Evolutionary conservation across 139 green algal species (phyloP).

Genomic region (Chlamydomonas applanata): DNA sequence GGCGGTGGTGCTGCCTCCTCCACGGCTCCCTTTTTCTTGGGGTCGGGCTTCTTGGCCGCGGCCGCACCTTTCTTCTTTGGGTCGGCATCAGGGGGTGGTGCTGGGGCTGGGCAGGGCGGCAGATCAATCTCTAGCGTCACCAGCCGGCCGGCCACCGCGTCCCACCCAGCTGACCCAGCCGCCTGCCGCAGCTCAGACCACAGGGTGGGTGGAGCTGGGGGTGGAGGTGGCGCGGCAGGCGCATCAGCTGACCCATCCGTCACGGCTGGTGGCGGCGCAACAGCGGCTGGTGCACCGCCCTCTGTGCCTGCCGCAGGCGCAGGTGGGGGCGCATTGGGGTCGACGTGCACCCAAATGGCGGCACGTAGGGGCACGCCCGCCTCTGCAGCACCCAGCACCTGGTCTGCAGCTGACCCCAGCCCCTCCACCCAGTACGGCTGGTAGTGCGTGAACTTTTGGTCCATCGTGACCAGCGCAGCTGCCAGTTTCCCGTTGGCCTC

Average conservation of each 20-base stretch:
- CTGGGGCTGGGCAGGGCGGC: constrained; percentile 4
- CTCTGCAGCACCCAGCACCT: constrained; percentile 13
- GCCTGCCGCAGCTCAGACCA: constrained; percentile 9
- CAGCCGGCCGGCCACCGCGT: constrained; percentile 11
- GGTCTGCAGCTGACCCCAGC: constrained; percentile 18
- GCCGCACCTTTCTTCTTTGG: not conserved
- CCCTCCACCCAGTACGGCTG: constrained; percentile 45
- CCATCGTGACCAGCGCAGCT: not conserved
- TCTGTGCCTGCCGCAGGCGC: not conserved
- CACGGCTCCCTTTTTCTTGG: constrained; percentile 15
- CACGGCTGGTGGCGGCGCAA: no score
- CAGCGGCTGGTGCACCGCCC: not conserved
- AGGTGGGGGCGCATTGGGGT: not conserved
- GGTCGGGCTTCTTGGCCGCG: constrained; percentile 2
- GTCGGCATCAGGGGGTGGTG: not conserved
- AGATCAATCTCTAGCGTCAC: constrained; percentile 26
- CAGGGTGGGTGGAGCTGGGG: constrained; percentile 10
- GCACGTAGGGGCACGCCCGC: constrained; percentile 33
- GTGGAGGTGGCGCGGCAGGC: not conserved
- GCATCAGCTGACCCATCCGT: not conserved
- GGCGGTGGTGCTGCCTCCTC: constrained; percentile 10
- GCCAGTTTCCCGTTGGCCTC: constrained; percentile 8
- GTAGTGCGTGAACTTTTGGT: constrained; percentile 30
- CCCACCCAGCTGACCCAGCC: constrained; percentile 22
- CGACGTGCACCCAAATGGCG: constrained; percentile 12